A percentile compares a stretch with the other conserved stretches of the same genome.
These are phyloP conservation scores for Diaporthe destruens DNA, from an alignment of 2,329 filamentous ascomycete genomes.

Conservation along the genomic window DNA sequence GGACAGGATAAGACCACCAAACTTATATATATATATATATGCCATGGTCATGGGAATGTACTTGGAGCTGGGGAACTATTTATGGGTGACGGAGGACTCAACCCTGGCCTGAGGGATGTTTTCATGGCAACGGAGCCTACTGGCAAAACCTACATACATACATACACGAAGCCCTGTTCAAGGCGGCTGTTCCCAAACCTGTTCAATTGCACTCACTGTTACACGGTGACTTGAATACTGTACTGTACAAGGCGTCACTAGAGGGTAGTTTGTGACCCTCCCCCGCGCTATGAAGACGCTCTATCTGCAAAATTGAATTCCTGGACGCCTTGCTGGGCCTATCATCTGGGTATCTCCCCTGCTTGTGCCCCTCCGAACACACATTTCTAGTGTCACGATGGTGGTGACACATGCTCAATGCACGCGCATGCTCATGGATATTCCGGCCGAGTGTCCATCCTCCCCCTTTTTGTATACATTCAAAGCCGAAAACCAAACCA, in stretches of 20 bases:
- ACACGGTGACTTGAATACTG: background rate
- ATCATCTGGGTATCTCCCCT: conserved; percentile 25
- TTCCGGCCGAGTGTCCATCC: conserved; percentile 1
- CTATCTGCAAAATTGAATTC: conserved; percentile 1
- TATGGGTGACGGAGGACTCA: conserved; percentile 11
- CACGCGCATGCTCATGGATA: conserved; percentile 6
- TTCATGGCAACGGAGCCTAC: background rate
- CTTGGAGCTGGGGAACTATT: conserved; percentile 4
- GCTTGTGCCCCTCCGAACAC: background rate
- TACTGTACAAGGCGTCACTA: background rate
- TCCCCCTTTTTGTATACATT: conserved; percentile 1
- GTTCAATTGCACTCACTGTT: background rate
- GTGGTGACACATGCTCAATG: background rate
- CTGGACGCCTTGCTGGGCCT: conserved; percentile 33
- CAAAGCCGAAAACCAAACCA: background rate
- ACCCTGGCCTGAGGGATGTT: background rate
- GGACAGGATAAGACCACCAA: conserved; percentile 2
- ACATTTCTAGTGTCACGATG: background rate
- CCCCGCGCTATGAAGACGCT: background rate
- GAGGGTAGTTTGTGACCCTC: background rate
- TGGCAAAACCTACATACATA: conserved; percentile 7
- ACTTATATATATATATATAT: background rate
- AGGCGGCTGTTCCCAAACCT: background rate
- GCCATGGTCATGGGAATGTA: background rate
- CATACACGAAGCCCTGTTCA: background rate